Evolutionary conservation across 228 moss, liverwort and hornwort species (phyloP).

Genomic region (Sphagnum magellanicum): DNA sequence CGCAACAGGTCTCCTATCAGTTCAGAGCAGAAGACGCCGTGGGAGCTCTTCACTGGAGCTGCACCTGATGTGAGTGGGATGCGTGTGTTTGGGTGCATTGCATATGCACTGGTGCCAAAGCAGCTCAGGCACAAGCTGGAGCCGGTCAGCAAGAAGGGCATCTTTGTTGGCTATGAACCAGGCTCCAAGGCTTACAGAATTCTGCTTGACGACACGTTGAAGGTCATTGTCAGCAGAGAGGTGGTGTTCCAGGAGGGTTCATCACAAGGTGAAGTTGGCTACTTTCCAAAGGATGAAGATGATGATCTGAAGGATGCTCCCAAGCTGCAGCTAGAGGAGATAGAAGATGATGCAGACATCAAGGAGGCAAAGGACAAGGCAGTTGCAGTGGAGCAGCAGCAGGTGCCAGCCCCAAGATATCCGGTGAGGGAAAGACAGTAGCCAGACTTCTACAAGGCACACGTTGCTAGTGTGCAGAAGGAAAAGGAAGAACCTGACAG

Average conservation of each 20-base stretch:
- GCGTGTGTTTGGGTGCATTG: background rate
- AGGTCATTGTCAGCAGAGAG: background rate
- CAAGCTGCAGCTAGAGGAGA: no score
- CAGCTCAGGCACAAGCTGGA: background rate
- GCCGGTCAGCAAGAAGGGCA: background rate
- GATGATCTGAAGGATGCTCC: background rate
- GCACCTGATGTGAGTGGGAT: background rate
- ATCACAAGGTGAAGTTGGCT: no score
- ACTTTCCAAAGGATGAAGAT: background rate
- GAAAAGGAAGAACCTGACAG: background rate
- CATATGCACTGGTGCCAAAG: background rate
- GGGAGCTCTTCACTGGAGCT: background rate
- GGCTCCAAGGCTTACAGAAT: background rate
- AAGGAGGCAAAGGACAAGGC: no score
- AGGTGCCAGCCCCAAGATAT: background rate
- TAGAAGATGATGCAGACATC: no score
- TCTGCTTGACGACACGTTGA: background rate
- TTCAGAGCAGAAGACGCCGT: background rate
- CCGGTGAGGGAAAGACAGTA: background rate
- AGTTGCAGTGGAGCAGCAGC: no score
- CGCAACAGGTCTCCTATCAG: background rate
- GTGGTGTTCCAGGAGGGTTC: no score
- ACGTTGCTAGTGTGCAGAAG: no score
- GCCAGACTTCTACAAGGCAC: background rate
- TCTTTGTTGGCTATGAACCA: background rate